Evolutionary conservation across 2,329 filamentous ascomycete species (phyloP), one percentile per base, ranked within the genome.

Genomic region (Gliomastix tumulicola): DNA sequence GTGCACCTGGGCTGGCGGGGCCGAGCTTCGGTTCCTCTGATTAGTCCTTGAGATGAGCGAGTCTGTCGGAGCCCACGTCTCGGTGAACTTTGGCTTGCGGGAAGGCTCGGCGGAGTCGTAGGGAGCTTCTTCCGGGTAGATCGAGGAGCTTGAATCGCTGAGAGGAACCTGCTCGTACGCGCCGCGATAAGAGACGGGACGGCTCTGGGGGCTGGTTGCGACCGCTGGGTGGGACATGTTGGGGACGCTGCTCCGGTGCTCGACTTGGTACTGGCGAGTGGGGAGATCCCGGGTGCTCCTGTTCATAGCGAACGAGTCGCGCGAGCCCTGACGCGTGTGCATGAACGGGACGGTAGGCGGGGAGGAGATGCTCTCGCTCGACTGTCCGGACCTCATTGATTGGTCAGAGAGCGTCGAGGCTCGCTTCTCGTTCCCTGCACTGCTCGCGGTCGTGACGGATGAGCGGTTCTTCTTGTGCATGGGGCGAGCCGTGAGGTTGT

Each of bases 391-490:
- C n/a, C n/a, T n/a, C n/a, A n/a, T n/a, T n/a, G n/a, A n/a, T n/a
- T n/a, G n/a, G 5, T 62, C 63, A 1, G 69, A 74, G 1, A 65
- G 59, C 2, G 60, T 64, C 2, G 69, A 73, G 34, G 78, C 58
- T 37, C 82, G 76, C 56, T 84, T 84, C 42, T 84, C 76, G 9
- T 68, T 65, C 4, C 57, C 47, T 30, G 46, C 47, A 9, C 62
- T 71, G 44, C 60, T 63, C 7, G 55, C 53, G 3, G 68, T 75
- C 5, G 66, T 61, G 20, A 76, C 50, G 2, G 73, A 77, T 2
- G 71, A 74, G 57, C 75, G 77, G 57, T 85, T 89, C 52, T 84
- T 78, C 67, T 88, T 89, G 62, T 94, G 88, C 34, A 50, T 51
- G 39, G 61, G 65, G 18, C 82, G 76, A 10, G 86, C 80, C 2